phyloP scores from a whole-genome alignment of 305 asterid genomes.

The Solanum hybrid region DNA sequence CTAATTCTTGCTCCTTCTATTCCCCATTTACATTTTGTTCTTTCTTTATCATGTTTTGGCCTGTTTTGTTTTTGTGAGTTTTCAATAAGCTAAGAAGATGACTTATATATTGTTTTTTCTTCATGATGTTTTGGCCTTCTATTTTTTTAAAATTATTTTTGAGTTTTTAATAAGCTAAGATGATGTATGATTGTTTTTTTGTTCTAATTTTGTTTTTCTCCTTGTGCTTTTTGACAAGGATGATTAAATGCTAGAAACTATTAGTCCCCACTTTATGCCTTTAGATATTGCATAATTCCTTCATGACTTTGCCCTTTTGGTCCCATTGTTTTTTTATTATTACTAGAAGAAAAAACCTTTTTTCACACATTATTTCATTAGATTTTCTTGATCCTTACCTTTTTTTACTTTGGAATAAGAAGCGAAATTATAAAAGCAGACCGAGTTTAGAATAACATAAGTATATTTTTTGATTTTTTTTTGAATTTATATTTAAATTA shows the following conservation, averaged over 20 bases:
- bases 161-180: background rate
- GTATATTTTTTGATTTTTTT: background rate
- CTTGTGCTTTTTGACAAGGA: background rate
- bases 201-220: background rate
- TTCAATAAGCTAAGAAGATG: background rate
- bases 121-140: background rate
- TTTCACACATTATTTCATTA: background rate
- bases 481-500: background rate
- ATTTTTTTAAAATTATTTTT: background rate
- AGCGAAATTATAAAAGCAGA: background rate
- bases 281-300: slow-evolving; percentile 23
- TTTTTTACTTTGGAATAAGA: background rate
- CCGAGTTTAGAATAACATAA: background rate
- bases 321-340: slow-evolving; percentile 10
- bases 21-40: background rate
- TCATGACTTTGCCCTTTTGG: slow-evolving; percentile 27
- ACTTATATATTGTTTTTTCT: background rate
- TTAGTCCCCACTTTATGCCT: slow-evolving; percentile 24
- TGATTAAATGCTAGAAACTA: slow-evolving; percentile 11
- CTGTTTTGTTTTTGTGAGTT: slow-evolving; percentile 1
- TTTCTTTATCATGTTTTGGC: slow-evolving; percentile 4
- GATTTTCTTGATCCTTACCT: background rate
- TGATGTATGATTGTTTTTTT: slow-evolving; percentile 5
- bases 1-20: background rate
- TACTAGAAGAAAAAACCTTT: background rate